Percentiles rank a stretch among this genome's conserved stretches.
Conservation (phyloP, 163 green algal genomes). For the Chlorella variabilis region DNA sequence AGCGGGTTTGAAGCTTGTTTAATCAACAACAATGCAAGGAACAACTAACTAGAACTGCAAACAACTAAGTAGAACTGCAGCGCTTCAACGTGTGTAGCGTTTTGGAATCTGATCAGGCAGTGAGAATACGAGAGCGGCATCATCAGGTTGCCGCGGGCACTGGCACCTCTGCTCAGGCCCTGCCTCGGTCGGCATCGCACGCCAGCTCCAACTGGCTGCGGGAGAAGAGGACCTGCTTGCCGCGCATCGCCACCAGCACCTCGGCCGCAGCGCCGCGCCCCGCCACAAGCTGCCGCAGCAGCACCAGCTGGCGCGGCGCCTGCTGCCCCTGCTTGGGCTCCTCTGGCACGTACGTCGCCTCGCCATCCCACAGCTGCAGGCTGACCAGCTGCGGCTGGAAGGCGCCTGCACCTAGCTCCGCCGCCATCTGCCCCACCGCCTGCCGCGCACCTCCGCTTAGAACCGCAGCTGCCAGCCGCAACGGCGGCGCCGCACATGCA, state of each 20-base stretch:
- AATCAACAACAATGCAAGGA: no score
- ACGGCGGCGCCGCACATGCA: not conserved
- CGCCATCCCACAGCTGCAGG: slow-evolving; percentile 55
- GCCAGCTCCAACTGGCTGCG: slow-evolving; percentile 61
- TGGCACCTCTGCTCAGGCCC: no score
- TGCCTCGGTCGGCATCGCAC: slow-evolving; percentile 14
- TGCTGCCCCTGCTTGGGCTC: not conserved
- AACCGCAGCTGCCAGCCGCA: slow-evolving; percentile 5
- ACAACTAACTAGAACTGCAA: no score
- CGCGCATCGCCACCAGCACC: slow-evolving; percentile 50
- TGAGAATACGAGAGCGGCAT: no score
- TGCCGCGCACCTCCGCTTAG: not conserved
- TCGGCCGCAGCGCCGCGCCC: slow-evolving; percentile 43
- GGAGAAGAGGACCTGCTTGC: slow-evolving; percentile 44
- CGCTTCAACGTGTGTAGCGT: no score
- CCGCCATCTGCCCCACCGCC: not conserved
- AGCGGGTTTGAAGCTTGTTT: no score
- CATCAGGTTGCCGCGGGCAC: no score
- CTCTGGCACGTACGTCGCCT: slow-evolving; percentile 27
- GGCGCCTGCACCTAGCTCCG: not conserved
- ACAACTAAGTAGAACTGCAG: no score
- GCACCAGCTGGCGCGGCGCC: slow-evolving; percentile 22
- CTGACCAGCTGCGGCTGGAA: slow-evolving; percentile 29
- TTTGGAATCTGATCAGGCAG: no score
- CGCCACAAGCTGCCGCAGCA: slow-evolving; percentile 15